Percentiles rank a stretch among this genome's conserved stretches.
Conservation (phyloP, 306 rosid genomes). For the Lotus japonicus region DNA sequence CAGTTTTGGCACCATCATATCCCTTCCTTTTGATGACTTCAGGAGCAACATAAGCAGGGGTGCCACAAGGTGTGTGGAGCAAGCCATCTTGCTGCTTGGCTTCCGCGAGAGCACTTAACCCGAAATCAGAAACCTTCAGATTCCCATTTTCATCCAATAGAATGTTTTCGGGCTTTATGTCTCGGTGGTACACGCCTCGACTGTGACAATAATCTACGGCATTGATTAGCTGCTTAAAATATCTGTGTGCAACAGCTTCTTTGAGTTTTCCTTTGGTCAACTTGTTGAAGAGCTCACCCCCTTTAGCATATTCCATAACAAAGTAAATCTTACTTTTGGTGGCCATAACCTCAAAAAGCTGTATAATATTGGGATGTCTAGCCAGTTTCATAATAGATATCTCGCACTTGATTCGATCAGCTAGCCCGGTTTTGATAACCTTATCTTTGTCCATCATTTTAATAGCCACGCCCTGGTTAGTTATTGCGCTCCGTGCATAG, state of each 20-base stretch:
- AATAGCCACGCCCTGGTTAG: constrained; percentile 74
- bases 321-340: constrained; percentile 82
- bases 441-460: constrained; percentile 73
- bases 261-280: constrained; percentile 73
- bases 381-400: constrained; percentile 71
- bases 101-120: constrained; percentile 73
- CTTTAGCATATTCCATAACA: constrained; percentile 81
- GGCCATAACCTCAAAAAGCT: constrained; percentile 85
- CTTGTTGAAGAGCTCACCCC: constrained; percentile 83
- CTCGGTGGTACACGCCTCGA: constrained; percentile 85
- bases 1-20: constrained; percentile 91
- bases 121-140: constrained; percentile 85
- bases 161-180: constrained; percentile 86
- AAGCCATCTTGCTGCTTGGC: constrained; percentile 53
- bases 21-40: constrained; percentile 78
- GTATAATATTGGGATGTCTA: constrained; percentile 70
- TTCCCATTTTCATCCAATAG: constrained; percentile 73
- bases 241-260: constrained; percentile 62
- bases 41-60: constrained; percentile 96
- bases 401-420: constrained; percentile 65
- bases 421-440: constrained; percentile 45
- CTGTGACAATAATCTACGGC: constrained; percentile 88
- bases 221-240: constrained; percentile 67
- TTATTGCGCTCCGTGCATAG: constrained; percentile 56
- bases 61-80: constrained; percentile 86